Evolutionary conservation across 352 stramenopile genomes (phyloP).

Genomic region (Globisporangium lucens): DNA sequence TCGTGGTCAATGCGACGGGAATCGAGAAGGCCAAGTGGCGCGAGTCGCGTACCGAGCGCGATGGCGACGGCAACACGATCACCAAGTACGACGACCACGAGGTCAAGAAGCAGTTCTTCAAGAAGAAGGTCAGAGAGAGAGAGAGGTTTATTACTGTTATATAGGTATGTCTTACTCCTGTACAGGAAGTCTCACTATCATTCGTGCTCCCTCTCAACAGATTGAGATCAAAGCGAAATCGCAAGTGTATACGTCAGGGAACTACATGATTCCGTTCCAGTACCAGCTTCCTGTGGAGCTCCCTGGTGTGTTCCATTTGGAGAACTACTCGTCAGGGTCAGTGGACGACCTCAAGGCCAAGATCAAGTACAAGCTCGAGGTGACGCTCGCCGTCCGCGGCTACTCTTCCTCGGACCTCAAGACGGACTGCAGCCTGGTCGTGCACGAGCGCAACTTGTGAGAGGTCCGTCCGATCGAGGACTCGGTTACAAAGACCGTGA

Average conservation of each 20-base stretch:
- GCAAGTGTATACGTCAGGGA: slow-evolving; percentile 33
- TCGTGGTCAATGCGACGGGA: slow-evolving; percentile 58
- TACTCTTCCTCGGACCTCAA: slow-evolving; percentile 67
- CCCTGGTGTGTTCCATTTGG: slow-evolving; percentile 50
- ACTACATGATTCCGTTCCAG: slow-evolving; percentile 68
- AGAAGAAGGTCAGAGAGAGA: slow-evolving; percentile 47
- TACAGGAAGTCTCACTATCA: no score
- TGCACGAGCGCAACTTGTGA: slow-evolving; percentile 54
- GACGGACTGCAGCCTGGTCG: slow-evolving; percentile 45
- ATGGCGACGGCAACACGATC: slow-evolving; percentile 29
- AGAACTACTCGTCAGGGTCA: slow-evolving; percentile 39
- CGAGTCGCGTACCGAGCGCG: slow-evolving; percentile 27
- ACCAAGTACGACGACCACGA: slow-evolving; percentile 27
- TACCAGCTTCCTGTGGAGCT: slow-evolving; percentile 52
- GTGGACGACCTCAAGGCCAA: slow-evolving; percentile 45
- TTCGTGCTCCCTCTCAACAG: slow-evolving; percentile 9
- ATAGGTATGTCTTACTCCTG: no score
- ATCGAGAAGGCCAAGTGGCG: slow-evolving; percentile 68
- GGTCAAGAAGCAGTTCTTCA: slow-evolving; percentile 62
- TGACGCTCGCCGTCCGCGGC: slow-evolving; percentile 56
- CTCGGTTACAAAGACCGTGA: slow-evolving; percentile 48
- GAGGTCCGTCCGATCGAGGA: slow-evolving; percentile 46
- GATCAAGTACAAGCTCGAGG: slow-evolving; percentile 82
- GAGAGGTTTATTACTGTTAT: no score
- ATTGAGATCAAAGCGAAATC: slow-evolving; percentile 50